Evolutionary conservation across 495 filamentous ascomycete species (phyloP).

Genomic region (Hyaloscypha finlandica): DNA sequence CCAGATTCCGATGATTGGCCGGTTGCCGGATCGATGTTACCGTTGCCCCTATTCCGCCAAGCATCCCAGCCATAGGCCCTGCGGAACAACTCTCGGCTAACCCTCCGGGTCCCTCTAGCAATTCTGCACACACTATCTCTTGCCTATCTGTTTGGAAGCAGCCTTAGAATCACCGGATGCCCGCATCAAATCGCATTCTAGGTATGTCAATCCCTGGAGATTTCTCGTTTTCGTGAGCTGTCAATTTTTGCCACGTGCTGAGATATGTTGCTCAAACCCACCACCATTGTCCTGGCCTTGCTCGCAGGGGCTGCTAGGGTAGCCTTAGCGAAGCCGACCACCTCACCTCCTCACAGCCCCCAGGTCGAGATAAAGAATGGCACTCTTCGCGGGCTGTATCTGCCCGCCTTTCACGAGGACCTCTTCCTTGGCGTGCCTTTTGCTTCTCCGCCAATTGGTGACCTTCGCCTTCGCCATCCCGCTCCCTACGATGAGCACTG

Average conservation of each 20-base stretch:
- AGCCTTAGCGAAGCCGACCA: conserved; percentile 2
- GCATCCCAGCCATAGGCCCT: not conserved
- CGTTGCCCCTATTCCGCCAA: conserved; percentile 4
- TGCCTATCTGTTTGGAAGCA: not conserved
- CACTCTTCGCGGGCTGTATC: not conserved
- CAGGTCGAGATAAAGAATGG: conserved; percentile 9
- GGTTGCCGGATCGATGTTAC: conserved; percentile 32
- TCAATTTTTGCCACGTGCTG: not conserved
- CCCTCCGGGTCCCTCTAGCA: not conserved
- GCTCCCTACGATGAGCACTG: not conserved
- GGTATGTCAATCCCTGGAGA: not conserved
- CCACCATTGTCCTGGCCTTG: not conserved
- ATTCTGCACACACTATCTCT: not conserved
- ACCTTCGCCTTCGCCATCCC: conserved; percentile 7
- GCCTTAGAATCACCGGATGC: not conserved
- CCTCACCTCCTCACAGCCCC: not conserved
- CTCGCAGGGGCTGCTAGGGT: not conserved
- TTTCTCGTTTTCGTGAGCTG: not conserved
- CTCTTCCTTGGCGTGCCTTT: conserved; percentile 12
- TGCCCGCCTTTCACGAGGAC: conserved; percentile 9
- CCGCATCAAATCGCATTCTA: not conserved
- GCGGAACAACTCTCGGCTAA: not conserved
- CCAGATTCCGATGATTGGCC: conserved; percentile 37
- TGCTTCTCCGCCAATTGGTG: conserved; percentile 7
- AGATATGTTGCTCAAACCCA: not conserved